These are phyloP conservation scores for Globisporangium emineosum DNA, from an alignment of 352 stramenopile genomes.

Conservation along the genomic window DNA sequence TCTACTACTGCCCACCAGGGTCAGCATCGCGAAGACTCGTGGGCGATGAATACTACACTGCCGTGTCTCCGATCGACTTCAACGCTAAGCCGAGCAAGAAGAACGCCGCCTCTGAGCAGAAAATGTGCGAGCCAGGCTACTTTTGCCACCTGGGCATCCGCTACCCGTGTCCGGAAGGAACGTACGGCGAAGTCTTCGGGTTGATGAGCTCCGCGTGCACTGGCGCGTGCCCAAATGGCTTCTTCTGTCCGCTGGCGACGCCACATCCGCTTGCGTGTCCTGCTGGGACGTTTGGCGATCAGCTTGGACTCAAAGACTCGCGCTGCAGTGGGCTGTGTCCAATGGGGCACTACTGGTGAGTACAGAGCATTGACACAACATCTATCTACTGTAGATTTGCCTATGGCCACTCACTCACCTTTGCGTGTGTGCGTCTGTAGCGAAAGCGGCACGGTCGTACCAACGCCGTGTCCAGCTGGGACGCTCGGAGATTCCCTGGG, in stretches of 20 bases:
- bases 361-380: neutral
- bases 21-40: conserved; percentile 41
- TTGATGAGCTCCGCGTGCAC: conserved; percentile 35
- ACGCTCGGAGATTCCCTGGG: conserved; percentile 33
- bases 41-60: conserved; percentile 53
- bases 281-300: conserved; percentile 38
- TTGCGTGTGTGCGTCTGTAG: conserved; percentile 16
- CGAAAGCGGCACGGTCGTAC: conserved; percentile 31
- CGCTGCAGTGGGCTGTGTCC: conserved; percentile 52
- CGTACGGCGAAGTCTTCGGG: conserved; percentile 36
- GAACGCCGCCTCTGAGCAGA: conserved; percentile 10
- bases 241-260: conserved; percentile 55
- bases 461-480: conserved; percentile 41
- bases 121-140: conserved; percentile 55
- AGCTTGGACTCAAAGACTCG: conserved; percentile 28
- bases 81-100: neutral
- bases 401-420: neutral
- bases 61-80: conserved; percentile 23
- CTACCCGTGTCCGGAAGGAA: conserved; percentile 43
- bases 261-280: conserved; percentile 43
- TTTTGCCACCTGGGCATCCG: conserved; percentile 63
- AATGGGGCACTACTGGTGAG: conserved; percentile 54
- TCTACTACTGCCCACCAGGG: conserved; percentile 55
- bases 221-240: conserved; percentile 41
- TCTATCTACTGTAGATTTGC: too few species aligned